phyloP scores from a whole-genome alignment of 192 early-diverging fungal species.

The Rhizophagus clarus region DNA sequence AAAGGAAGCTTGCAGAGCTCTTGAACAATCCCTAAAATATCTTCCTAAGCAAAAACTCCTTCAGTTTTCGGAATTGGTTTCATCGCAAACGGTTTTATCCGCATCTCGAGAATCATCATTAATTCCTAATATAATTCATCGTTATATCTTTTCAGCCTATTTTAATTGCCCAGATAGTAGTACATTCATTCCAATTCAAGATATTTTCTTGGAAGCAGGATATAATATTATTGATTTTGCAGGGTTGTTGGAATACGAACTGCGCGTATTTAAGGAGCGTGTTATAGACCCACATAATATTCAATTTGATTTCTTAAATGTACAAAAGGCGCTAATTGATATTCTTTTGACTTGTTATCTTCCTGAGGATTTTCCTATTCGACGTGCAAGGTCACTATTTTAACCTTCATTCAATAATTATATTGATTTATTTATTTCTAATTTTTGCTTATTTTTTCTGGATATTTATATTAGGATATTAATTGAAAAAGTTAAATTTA shows the following conservation, averaged over 20 bases:
- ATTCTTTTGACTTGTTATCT: slow-evolving; percentile 23
- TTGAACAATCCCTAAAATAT: slow-evolving; percentile 11
- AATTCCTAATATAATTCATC: slow-evolving; percentile 31
- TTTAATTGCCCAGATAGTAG: not conserved
- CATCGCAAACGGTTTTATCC: slow-evolving; percentile 7
- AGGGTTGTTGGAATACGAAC: slow-evolving; percentile 30
- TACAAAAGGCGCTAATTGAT: not conserved
- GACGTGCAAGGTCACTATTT: slow-evolving; percentile 36
- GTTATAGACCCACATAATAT: not conserved
- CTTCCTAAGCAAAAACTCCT: slow-evolving; percentile 17
- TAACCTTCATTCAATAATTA: not conserved
- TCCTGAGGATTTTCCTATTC: slow-evolving; percentile 34
- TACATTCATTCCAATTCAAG: not conserved
- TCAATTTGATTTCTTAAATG: slow-evolving; percentile 24
- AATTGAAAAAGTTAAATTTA: slow-evolving; percentile 34
- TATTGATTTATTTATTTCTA: not conserved
- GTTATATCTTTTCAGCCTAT: slow-evolving; percentile 26
- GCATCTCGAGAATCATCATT: slow-evolving; percentile 1
- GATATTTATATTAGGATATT: slow-evolving; percentile 28
- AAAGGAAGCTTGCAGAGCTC: not conserved
- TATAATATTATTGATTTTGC: slow-evolving; percentile 6
- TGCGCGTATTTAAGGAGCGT: slow-evolving; percentile 17
- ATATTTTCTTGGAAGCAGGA: slow-evolving; percentile 3
- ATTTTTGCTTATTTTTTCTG: not conserved
- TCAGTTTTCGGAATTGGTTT: slow-evolving; percentile 3